Percentiles rank a stretch among this genome's conserved stretches.
Conservation (phyloP, 345 rosid genomes). For the Eucalyptus victrix region DNA sequence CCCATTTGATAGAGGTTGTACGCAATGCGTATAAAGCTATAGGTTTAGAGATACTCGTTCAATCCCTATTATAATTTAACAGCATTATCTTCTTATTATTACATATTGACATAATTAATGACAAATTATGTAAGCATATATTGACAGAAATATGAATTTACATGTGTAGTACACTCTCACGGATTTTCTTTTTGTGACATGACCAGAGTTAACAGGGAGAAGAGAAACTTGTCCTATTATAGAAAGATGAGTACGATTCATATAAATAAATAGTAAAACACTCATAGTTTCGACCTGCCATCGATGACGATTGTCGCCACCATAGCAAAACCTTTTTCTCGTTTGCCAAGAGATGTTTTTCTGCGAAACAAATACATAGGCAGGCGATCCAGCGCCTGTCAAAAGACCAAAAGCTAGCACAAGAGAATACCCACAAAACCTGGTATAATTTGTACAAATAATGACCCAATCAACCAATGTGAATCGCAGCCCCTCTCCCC, state of each 20-base stretch:
- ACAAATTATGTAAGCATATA: background rate
- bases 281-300: background rate
- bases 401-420: background rate
- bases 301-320: background rate
- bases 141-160: background rate
- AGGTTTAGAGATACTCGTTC: background rate
- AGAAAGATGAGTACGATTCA: background rate
- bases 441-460: background rate
- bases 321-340: background rate
- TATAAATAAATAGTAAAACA: background rate
- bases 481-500: background rate
- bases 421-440: background rate
- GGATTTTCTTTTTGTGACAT: background rate
- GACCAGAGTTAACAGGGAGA: background rate
- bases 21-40: background rate
- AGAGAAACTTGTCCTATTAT: background rate
- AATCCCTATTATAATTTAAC: background rate
- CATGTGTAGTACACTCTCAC: background rate
- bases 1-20: background rate
- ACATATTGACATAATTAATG: background rate
- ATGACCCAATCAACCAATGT: background rate
- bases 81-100: background rate
- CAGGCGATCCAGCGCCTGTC: background rate
- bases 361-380: background rate
- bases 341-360: background rate